Evolutionary conservation across 2,329 filamentous ascomycete genomes (phyloP), one percentile per base, ranked within the genome.

Genomic region (Calonectria henricotiae): DNA sequence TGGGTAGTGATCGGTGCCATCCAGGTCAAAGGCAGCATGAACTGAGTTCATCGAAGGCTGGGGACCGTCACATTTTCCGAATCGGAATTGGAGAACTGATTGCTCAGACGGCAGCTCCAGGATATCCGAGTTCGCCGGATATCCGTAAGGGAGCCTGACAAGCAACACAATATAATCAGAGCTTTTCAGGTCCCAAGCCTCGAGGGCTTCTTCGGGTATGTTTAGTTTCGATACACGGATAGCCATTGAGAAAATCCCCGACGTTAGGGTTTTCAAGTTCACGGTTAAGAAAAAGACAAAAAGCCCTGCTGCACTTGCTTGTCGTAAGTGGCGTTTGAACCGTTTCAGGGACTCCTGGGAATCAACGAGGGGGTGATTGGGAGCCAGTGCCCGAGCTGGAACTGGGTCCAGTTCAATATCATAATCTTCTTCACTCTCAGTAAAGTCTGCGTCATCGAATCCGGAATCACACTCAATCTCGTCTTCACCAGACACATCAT

Each of bases 121-220:
- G 11, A 93, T 79, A 0, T 88, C 79, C 17, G 92, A 87, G 60
- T 93, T 83, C 3, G 84, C 83, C 37, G 85, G 86, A 80, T 97
- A 97, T 0, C 84, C 86, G n/a, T 81, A 80, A 0, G 86, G 82
- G 73, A 93, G 93, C 41, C 88, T 88, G 49, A 96, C 87, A 25
- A 98, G 84, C 5, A 97, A 85, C 5, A 96, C 88, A 44, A 97
- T 80, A 76, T 96, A 95, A 39, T 95, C 91, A 0, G 85, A 81
- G 0, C 86, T 82, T 15, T 88, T 82, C 12, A 98, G 80, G 70
- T 92, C 88, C 95, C 95, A 98, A 1, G 94, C 93, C 76, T 92
- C 87, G 81, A 94, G 88, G 0, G 90, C 91, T 77, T 95, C 93
- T 43, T 92, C 87, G 0, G 93, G 92, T 13, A 98, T 89, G 0